Base-by-base conservation (phyloP, 345 rosid species). In the Eucalyptus caleyi region DNA sequence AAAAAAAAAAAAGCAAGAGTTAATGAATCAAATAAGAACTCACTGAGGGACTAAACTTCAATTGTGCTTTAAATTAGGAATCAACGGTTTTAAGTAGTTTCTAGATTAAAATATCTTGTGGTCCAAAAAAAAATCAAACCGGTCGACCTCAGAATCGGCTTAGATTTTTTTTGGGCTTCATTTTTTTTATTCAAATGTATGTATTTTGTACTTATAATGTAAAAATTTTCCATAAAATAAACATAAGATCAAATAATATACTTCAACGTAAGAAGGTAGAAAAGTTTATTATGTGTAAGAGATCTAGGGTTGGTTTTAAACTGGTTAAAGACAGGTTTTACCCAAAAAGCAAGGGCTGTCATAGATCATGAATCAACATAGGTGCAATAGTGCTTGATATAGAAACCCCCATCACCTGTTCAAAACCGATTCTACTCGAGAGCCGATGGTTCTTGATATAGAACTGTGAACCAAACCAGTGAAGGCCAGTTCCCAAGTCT, bases 301-400 rank as follows among this genome's bases (percentile, higher is more conserved):
- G 44, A 72, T 9, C 82, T 37, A 72, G 14, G 82, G 44, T 72
- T 37, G 45, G 8, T 72, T 34, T 19, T 37, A 0, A 72, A 37
- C 2, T 5, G 8, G 8, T 19, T 72, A 2, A 34, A 72, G 37
- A 72, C 4, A 0, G 44, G 14, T 72, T 72, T 19, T 34, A 37
- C 45, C 26, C 2, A 0, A 19, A 72, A 72, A 18, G 2, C 8
- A 18, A 34, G 2, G 6, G 26, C 11, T 72, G 26, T 0, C 24
- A 37, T 69, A 5, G 44, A 69, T 9, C 1, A 21, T 37, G 81
- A 69, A 69, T 69, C 10, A 6, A 11, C 27, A 18, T 37, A 34
- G 45, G 14, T 37, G 45, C 44, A 37, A 34, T 5, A 72, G 45
- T 9, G 11, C 27, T 12, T 19, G 13, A 0, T 2, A 37, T 10